Evolutionary conservation across 2,329 filamentous ascomycete species (phyloP).

Genomic region (Colletotrichum coccodes): DNA sequence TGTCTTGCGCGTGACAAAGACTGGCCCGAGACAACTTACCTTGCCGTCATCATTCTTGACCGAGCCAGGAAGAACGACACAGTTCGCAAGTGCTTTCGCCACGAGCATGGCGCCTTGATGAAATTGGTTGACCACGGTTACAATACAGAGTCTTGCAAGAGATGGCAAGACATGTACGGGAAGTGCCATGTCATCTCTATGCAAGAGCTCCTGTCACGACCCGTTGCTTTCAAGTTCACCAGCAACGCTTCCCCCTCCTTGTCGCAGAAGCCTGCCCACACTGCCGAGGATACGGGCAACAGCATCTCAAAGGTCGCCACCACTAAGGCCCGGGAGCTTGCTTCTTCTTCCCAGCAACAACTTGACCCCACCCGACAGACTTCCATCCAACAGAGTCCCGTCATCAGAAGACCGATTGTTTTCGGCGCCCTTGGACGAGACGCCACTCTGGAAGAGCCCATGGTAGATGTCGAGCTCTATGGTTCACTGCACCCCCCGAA

Average conservation of each 20-base stretch:
- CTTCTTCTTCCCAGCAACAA: neutral
- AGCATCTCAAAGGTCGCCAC: neutral
- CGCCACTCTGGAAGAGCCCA: neutral
- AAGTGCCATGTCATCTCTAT: conserved; percentile 18
- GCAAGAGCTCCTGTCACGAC: neutral
- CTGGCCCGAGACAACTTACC: neutral
- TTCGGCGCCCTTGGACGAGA: neutral
- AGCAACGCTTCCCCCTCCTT: neutral
- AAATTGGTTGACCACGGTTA: neutral
- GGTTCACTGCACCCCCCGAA: neutral
- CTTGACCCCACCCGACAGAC: neutral
- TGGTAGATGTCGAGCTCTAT: neutral
- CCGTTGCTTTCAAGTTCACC: neutral
- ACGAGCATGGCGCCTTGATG: neutral
- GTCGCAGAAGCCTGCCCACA: neutral
- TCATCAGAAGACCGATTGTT: neutral
- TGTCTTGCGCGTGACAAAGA: conserved; percentile 8
- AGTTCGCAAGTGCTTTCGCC: conserved; percentile 10
- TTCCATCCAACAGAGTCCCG: no score
- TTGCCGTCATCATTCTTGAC: conserved; percentile 2
- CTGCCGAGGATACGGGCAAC: neutral
- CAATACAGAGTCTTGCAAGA: neutral
- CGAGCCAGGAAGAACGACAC: neutral
- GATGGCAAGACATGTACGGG: conserved; percentile 16
- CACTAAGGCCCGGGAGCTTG: neutral